phyloP scores from a whole-genome alignment of 2,329 filamentous ascomycete genomes.

The Fusarium illudens region DNA sequence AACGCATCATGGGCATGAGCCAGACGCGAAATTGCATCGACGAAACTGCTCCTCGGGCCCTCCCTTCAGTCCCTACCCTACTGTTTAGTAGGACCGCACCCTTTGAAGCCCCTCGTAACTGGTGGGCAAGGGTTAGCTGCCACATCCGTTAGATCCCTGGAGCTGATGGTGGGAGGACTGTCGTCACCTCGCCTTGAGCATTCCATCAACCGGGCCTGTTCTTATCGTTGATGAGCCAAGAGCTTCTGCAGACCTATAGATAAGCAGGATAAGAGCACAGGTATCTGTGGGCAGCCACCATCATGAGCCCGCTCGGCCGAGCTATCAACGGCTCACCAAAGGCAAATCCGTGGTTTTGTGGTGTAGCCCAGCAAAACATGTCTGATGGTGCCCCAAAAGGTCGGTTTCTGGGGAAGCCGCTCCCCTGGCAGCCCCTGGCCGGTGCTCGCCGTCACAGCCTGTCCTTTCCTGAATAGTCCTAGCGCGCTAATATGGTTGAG shows the following conservation, averaged over 20 bases:
- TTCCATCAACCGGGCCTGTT: constrained; percentile 10
- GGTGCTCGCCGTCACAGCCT: constrained; percentile 25
- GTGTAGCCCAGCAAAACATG: constrained; percentile 34
- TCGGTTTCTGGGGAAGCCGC: constrained; percentile 43
- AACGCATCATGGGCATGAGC: constrained; percentile 22
- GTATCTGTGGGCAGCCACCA: neutral
- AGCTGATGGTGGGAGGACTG: constrained; percentile 25
- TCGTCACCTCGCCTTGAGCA: constrained; percentile 34
- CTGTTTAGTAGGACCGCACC: constrained; percentile 9
- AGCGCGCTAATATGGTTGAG: constrained; percentile 56
- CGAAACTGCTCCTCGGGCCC: constrained; percentile 8
- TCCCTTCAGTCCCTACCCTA: constrained; percentile 8
- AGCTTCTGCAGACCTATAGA: constrained; percentile 29
- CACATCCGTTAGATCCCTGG: constrained; percentile 14
- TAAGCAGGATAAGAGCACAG: constrained; percentile 21
- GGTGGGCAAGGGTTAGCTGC: constrained; percentile 21
- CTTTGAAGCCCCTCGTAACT: constrained; percentile 20
- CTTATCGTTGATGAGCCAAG: constrained; percentile 29
- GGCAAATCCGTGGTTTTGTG: constrained; percentile 14
- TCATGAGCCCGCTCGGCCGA: constrained; percentile 40
- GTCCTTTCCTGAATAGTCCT: constrained; percentile 42
- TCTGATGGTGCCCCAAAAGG: constrained; percentile 45
- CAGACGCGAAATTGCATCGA: constrained; percentile 40
- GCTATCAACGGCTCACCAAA: constrained; percentile 35
- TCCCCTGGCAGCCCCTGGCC: constrained; percentile 41